Evolutionary conservation across 169 alveolate species (phyloP).

Genomic region (Babesia ovata): DNA sequence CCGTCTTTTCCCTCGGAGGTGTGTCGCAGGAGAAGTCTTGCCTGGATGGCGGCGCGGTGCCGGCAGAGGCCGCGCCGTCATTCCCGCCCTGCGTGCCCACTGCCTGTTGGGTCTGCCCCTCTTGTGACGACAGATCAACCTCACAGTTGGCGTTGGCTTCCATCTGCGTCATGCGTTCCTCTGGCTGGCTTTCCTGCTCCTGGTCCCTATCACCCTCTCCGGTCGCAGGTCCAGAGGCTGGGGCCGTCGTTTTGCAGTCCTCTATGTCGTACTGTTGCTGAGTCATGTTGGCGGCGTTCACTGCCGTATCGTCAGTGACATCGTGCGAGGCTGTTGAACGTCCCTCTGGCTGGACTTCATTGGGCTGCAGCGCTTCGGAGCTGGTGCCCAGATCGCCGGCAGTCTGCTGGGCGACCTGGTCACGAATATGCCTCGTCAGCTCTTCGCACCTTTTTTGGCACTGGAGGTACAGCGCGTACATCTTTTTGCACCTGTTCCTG

Average conservation of each 20-base stretch:
- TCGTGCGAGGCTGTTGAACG: neutral
- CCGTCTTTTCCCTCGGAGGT: neutral
- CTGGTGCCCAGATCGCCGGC: neutral
- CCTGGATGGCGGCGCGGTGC: neutral
- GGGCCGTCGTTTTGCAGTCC: conserved; percentile 28
- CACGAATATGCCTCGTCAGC: neutral
- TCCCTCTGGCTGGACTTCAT: neutral
- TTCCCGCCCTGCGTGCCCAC: neutral
- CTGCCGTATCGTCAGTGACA: conserved; percentile 11
- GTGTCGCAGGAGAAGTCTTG: neutral
- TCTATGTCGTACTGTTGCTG: conserved; percentile 3
- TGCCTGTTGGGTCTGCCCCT: neutral
- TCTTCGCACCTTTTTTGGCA: conserved; percentile 30
- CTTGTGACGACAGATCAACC: neutral
- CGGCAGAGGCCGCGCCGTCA: neutral
- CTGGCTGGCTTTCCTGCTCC: neutral
- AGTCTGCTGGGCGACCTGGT: neutral
- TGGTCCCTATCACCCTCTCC: neutral
- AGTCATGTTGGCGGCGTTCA: neutral
- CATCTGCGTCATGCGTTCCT: neutral
- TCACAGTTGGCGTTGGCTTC: neutral
- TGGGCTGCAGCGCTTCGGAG: neutral
- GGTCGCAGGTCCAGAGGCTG: neutral
- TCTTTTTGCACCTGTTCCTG: conserved; percentile 35
- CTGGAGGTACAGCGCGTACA: conserved; percentile 43